These are phyloP conservation scores for Microdochium bolleyi DNA, from an alignment of 2,329 filamentous ascomycete genomes.

Conservation along the genomic window DNA sequence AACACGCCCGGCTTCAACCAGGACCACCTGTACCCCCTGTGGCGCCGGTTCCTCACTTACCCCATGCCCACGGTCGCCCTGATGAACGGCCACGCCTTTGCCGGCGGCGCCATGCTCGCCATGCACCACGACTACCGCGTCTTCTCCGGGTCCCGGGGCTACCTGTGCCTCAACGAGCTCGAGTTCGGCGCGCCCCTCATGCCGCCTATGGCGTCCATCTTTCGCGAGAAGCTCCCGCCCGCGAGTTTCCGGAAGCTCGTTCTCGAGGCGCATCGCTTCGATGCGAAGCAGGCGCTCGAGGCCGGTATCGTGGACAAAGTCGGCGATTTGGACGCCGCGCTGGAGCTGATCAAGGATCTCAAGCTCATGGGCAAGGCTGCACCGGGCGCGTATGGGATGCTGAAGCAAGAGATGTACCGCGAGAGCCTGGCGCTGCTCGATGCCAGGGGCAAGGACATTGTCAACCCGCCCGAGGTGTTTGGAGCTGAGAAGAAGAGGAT, in stretches of 20 bases:
- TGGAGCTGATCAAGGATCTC: constrained; percentile 51
- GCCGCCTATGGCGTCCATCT: constrained; percentile 66
- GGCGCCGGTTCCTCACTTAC: constrained; percentile 58
- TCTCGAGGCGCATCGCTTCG: constrained; percentile 65
- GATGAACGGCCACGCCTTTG: constrained; percentile 74
- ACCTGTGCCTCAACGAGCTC: constrained; percentile 73
- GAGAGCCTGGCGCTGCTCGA: constrained; percentile 54
- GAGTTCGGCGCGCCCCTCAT: constrained; percentile 71
- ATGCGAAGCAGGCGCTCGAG: constrained; percentile 53
- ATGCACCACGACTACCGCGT: constrained; percentile 81
- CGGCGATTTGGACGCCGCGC: constrained; percentile 55
- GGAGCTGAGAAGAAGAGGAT: constrained; percentile 42
- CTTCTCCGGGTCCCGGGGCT: constrained; percentile 62
- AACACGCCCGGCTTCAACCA: constrained; percentile 54
- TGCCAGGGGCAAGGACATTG: constrained; percentile 14
- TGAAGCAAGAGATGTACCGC: constrained; percentile 72
- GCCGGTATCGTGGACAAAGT: constrained; percentile 61
- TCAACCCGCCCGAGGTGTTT: constrained; percentile 25
- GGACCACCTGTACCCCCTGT: constrained; percentile 54
- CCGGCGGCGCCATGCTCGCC: constrained; percentile 72
- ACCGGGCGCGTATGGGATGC: constrained; percentile 57
- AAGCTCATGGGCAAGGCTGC: constrained; percentile 54
- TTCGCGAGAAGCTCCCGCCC: constrained; percentile 58
- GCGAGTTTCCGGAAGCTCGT: constrained; percentile 55
- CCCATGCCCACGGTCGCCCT: constrained; percentile 79